Percentiles rank a stretch among this genome's conserved stretches.
Conservation (phyloP, 768 basidiomycete species). For the Clavaria fumosa region DNA sequence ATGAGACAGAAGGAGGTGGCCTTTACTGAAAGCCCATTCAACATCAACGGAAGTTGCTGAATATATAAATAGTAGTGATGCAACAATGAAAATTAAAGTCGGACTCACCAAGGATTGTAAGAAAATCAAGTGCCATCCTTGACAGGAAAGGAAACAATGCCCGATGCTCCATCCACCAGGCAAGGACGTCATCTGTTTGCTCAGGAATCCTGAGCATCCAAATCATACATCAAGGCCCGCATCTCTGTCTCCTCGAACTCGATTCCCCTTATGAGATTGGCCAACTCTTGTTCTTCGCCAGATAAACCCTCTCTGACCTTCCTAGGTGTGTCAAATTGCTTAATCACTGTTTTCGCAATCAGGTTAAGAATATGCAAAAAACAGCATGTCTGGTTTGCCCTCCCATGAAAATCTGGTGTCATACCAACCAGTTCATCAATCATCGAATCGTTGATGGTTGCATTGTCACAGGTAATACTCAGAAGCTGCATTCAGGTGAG, state of each 20-base stretch:
- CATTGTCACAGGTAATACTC: slow-evolving; percentile 2
- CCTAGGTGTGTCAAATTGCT: slow-evolving; percentile 19
- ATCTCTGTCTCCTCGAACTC: slow-evolving; percentile 9
- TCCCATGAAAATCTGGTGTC: slow-evolving; percentile 14
- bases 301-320: not conserved
- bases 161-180: slow-evolving; percentile 9
- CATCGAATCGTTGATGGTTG: slow-evolving; percentile 21
- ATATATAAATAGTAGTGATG: no score
- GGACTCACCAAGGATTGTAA: slow-evolving; percentile 9
- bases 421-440: slow-evolving; percentile 13
- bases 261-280: slow-evolving; percentile 1
- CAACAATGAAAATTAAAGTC: no score
- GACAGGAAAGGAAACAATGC: slow-evolving; percentile 8
- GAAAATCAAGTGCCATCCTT: slow-evolving; percentile 11
- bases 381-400: slow-evolving; percentile 17
- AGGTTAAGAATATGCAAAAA: slow-evolving; percentile 28
- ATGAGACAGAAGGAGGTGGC: slow-evolving; percentile 13
- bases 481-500: slow-evolving; percentile 3
- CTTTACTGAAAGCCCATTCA: slow-evolving; percentile 15
- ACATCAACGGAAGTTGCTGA: slow-evolving; percentile 19
- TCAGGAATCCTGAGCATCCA: no score
- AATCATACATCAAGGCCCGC: no score
- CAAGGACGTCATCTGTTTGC: slow-evolving; percentile 6
- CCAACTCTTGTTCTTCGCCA: slow-evolving; percentile 3
- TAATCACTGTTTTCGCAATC: slow-evolving; percentile 19